These are phyloP conservation scores for Lathyrus tuberosus DNA, from an alignment of 306 rosid species.

Conservation along the genomic window DNA sequence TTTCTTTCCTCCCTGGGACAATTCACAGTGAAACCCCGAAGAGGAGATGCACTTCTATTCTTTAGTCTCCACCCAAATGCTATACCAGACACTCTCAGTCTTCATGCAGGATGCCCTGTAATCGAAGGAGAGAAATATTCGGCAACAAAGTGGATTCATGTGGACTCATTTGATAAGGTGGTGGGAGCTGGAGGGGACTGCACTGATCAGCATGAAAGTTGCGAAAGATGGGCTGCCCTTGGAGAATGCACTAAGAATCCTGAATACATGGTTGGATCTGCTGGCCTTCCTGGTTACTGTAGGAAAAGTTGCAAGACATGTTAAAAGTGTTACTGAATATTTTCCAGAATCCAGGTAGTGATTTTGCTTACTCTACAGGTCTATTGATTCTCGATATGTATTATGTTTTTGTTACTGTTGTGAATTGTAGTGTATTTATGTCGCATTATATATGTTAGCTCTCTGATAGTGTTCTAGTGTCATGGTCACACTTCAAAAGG, in stretches of 20 bases:
- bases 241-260: constrained; percentile 86
- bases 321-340: constrained; percentile 41
- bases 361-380: constrained; percentile 17
- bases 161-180: constrained; percentile 74
- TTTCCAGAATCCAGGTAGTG: constrained; percentile 23
- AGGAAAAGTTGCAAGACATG: constrained; percentile 85
- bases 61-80: constrained; percentile 85
- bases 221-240: constrained; percentile 90
- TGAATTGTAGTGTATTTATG: constrained; percentile 35
- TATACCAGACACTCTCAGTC: constrained; percentile 71
- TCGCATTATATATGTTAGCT: constrained; percentile 32
- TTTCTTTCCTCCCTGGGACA: constrained; percentile 30
- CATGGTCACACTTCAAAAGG: constrained; percentile 30
- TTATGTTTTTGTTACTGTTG: background rate
- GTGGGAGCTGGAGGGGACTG: constrained; percentile 64
- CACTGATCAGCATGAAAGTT: constrained; percentile 65
- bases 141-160: constrained; percentile 97
- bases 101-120: constrained; percentile 97
- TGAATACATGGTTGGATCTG: constrained; percentile 85
- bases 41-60: constrained; percentile 98
- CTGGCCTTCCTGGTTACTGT: constrained; percentile 86
- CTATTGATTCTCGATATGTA: constrained; percentile 30
- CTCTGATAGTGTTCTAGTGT: constrained; percentile 22
- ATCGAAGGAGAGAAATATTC: constrained; percentile 99
- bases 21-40: constrained; percentile 75